Base-by-base conservation (phyloP, 164 flowering plant species). In the Chimonanthus salicifolius region DNA sequence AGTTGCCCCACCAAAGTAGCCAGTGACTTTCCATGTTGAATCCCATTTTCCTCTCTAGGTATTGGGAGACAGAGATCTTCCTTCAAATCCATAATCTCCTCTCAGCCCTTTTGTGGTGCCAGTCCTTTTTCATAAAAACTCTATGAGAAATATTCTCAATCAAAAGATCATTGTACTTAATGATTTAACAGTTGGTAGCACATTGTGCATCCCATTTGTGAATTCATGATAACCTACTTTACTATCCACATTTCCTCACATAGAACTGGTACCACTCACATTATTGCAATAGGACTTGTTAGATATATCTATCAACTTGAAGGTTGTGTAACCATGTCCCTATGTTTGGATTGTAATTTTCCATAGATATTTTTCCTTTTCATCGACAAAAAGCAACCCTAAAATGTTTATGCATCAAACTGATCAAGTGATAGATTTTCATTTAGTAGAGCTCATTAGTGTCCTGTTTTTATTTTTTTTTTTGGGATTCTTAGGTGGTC, bases 401-500 rank as follows among this genome's bases (percentile, higher is more conserved):
- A 3, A 54, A 7, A 54, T 54, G 16, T 54, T 2, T 6, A 13
- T 54, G 16, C 2, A 13, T 54, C 60, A 11, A 54, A 54, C 60
- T 8, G 16, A 54, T 54, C 11, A 54, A 54, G 10, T 13, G 4
- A 54, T 10, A 54, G 11, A 54, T 54, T 54, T 54, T 63, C 4
- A 21, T 63, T 63, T 63, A 11, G 18, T 63, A 21, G 66, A 63
- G 33, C 33, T 63, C 9, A 63, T 63, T 44, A 63, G 66, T 20
- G 60, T 63, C 20, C 10, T 44, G 10, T 13, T 66, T 45, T n/a
- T n/a, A 45, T 45, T 4, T 13, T 66, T 68, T 68, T 47, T 33
- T 54, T 47, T 7, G 43, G 16, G 13, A 15, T 20, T 49, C 72
- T 2, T 77, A 92, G 97, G 83, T 92, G 97, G 97, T 92, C 97